Evolutionary conservation across 2,329 filamentous ascomycete genomes (phyloP).

Genomic region (Arthroderma sp.): DNA sequence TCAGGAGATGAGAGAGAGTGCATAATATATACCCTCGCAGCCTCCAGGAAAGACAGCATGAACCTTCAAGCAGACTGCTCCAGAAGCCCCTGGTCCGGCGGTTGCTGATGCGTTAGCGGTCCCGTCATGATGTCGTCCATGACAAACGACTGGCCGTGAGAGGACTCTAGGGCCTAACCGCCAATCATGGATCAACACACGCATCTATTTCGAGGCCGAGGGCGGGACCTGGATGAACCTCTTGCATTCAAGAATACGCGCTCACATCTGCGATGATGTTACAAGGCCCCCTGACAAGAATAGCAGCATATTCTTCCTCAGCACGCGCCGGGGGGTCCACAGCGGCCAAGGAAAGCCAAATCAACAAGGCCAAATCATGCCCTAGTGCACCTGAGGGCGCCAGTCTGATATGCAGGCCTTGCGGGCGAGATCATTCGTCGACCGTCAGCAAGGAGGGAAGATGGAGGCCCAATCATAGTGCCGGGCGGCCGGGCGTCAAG

Average conservation of each 20-base stretch:
- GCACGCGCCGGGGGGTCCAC: background rate
- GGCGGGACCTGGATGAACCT: background rate
- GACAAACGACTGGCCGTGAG: conserved; percentile 6
- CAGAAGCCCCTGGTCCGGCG: background rate
- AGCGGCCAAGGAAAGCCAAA: background rate
- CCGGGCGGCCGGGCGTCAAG: background rate
- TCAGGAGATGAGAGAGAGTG: background rate
- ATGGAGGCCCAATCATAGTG: background rate
- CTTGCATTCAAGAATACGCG: conserved; percentile 6
- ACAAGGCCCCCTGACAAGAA: conserved; percentile 6
- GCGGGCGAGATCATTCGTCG: background rate
- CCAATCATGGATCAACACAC: conserved; percentile 3
- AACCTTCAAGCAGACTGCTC: background rate
- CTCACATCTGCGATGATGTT: conserved; percentile 3
- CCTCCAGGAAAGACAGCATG: background rate
- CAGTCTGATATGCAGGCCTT: background rate
- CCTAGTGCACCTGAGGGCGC: background rate
- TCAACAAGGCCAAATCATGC: background rate
- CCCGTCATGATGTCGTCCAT: background rate
- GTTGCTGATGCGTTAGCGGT: conserved; percentile 5
- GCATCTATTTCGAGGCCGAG: background rate
- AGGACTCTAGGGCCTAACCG: background rate
- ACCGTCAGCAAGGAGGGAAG: background rate
- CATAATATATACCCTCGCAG: conserved; percentile 5
- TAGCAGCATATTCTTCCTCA: conserved; percentile 1